Evolutionary conservation across 306 rosid genomes (phyloP).

Genomic region (Aeschynomene evenia): DNA sequence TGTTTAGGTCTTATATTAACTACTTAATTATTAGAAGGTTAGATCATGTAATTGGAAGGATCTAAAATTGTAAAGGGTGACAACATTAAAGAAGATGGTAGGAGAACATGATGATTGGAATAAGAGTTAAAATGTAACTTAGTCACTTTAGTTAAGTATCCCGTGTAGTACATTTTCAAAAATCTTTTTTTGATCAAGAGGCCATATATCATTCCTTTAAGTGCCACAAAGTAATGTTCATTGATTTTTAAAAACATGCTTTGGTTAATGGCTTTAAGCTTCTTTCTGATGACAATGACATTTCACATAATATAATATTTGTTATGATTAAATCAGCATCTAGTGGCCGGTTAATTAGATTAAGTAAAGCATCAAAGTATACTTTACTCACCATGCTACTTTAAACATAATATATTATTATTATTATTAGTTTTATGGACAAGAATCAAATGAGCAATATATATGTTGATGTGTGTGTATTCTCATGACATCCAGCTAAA

Average conservation of each 20-base stretch:
- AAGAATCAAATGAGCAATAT: constrained; percentile 30
- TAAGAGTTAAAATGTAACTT: background rate
- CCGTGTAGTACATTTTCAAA: background rate
- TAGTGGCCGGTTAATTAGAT: constrained; percentile 14
- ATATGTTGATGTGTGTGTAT: constrained; percentile 18
- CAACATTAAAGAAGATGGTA: background rate
- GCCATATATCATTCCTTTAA: background rate
- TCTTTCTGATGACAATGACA: constrained; percentile 28
- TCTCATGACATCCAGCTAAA: constrained; percentile 29
- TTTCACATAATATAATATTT: constrained; percentile 25
- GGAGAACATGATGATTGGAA: background rate
- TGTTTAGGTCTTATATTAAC: too few species aligned
- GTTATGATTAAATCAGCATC: constrained; percentile 29
- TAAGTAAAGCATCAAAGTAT: constrained; percentile 26
- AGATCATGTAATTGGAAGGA: too few species aligned
- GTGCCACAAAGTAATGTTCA: constrained; percentile 19
- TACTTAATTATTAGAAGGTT: too few species aligned
- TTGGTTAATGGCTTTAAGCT: constrained; percentile 14
- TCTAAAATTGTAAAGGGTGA: too few species aligned
- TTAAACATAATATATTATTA: constrained; percentile 14
- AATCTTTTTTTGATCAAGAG: background rate
- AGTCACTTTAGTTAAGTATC: background rate
- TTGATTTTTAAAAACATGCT: constrained; percentile 8
- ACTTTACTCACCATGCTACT: constrained; percentile 16
- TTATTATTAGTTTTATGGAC: background rate